A percentile compares a stretch with the other conserved stretches of the same genome.
Conservation (phyloP, 495 filamentous ascomycete species). For the Penicillium argentinense region DNA sequence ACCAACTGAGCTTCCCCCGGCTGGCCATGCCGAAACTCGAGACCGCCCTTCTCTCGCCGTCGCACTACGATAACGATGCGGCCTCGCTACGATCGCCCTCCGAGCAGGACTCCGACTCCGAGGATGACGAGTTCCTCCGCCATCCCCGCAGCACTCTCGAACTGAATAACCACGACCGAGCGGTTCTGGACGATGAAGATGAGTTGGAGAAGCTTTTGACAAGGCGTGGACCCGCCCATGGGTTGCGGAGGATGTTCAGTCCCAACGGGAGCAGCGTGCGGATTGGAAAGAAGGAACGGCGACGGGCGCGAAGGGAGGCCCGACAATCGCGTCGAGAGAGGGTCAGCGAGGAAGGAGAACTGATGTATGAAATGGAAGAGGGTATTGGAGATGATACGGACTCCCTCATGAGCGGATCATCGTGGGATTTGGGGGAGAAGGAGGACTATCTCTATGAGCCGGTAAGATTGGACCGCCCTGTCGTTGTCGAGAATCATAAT, state of each 20-base stretch:
- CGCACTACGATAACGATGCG: slow-evolving; percentile 66
- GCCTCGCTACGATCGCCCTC: slow-evolving; percentile 63
- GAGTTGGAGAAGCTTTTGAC: slow-evolving; percentile 77
- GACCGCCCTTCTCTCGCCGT: slow-evolving; percentile 60
- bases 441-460: slow-evolving; percentile 32
- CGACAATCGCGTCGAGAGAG: slow-evolving; percentile 46
- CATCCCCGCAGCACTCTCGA: slow-evolving; percentile 69
- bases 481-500: neutral
- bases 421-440: slow-evolving; percentile 43
- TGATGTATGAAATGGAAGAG: slow-evolving; percentile 91
- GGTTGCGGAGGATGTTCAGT: slow-evolving; percentile 51
- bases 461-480: slow-evolving; percentile 17
- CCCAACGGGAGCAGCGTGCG: slow-evolving; percentile 40
- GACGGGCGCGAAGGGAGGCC: slow-evolving; percentile 40
- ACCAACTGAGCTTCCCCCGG: slow-evolving; percentile 7
- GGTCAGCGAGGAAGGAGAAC: slow-evolving; percentile 63
- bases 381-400: slow-evolving; percentile 67
- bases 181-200: slow-evolving; percentile 85
- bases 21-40: slow-evolving; percentile 22
- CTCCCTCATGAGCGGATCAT: slow-evolving; percentile 39
- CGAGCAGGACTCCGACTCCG: slow-evolving; percentile 74
- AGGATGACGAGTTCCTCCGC: slow-evolving; percentile 67
- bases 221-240: slow-evolving; percentile 47
- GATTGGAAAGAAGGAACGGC: slow-evolving; percentile 58
- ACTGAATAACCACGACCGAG: slow-evolving; percentile 66